A percentile compares a stretch with the other conserved stretches of the same genome.
phyloP scores from a whole-genome alignment of 345 rosid genomes.

The Pistacia vera region DNA sequence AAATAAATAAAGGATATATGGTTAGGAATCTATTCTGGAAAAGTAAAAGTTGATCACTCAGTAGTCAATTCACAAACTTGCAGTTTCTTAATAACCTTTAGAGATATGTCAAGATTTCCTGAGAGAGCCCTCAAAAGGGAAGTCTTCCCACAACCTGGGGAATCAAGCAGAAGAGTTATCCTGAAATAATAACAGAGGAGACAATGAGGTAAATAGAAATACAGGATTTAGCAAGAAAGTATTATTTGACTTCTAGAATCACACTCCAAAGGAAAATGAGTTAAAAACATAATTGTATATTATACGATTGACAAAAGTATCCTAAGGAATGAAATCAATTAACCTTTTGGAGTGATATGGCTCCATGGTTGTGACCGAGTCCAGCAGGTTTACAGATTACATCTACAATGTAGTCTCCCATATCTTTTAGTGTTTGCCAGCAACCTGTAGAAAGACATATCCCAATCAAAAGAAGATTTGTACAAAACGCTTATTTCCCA shows the following conservation, averaged over 20 bases:
- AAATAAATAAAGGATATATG: too few species aligned
- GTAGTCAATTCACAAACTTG: too few species aligned
- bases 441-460: slow-evolving; percentile 54
- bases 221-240: neutral
- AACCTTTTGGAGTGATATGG: slow-evolving; percentile 93
- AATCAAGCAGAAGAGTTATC: too few species aligned
- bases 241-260: neutral
- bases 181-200: too few species aligned
- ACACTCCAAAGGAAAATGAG: neutral
- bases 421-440: slow-evolving; percentile 68
- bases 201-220: neutral
- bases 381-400: slow-evolving; percentile 73
- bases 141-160: too few species aligned
- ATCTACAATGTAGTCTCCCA: slow-evolving; percentile 83
- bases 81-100: too few species aligned
- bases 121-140: too few species aligned
- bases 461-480: neutral
- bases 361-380: slow-evolving; percentile 83
- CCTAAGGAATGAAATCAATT: slow-evolving; percentile 95
- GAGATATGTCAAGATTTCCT: too few species aligned
- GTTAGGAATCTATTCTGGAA: too few species aligned
- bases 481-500: neutral
- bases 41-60: too few species aligned
- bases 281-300: neutral
- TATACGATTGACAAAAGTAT: slow-evolving; percentile 30